Conservation (phyloP, 805 yeast genomes). For the Lachancea nothofagi region DNA sequence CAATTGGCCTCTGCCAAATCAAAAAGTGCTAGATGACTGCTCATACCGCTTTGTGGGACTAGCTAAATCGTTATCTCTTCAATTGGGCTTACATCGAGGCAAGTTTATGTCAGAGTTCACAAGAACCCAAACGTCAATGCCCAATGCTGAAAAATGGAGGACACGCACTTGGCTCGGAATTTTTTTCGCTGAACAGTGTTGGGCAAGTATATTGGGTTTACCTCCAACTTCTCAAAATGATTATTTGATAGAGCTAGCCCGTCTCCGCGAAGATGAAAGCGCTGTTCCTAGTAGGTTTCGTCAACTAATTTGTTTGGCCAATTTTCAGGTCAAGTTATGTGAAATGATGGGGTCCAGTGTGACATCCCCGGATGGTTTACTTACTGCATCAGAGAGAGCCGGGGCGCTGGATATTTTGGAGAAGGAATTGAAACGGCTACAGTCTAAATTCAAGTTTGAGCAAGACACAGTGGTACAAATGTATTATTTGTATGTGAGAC, state of each 20-base stretch:
- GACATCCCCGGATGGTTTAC: conserved; percentile 79
- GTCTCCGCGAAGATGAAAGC: conserved; percentile 45
- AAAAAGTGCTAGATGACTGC: conserved; percentile 86
- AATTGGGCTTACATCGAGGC: conserved; percentile 86
- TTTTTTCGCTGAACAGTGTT: conserved; percentile 81
- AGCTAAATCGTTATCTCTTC: conserved; percentile 78
- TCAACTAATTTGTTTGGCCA: conserved; percentile 64
- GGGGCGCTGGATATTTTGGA: conserved; percentile 73
- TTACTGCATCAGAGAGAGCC: conserved; percentile 78
- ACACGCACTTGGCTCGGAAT: conserved; percentile 89
- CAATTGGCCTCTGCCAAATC: conserved; percentile 90
- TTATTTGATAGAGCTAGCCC: conserved; percentile 71
- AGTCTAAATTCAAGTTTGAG: conserved; percentile 59
- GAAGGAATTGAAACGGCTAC: conserved; percentile 68
- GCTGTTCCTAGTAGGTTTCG: conserved; percentile 63
- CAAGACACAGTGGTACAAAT: conserved; percentile 66
- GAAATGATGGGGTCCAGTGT: conserved; percentile 84
- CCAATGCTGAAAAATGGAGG: conserved; percentile 91
- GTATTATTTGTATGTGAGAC: conserved; percentile 68
- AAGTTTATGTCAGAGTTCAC: conserved; percentile 87
- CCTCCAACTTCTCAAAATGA: conserved; percentile 86
- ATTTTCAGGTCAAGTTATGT: conserved; percentile 78
- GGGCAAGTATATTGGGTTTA: conserved; percentile 82
- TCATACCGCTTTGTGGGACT: conserved; percentile 83
- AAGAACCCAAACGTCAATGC: conserved; percentile 80